These are phyloP conservation scores for Neobulgaria alba DNA, from an alignment of 2,329 filamentous ascomycete genomes.

Conservation along the genomic window DNA sequence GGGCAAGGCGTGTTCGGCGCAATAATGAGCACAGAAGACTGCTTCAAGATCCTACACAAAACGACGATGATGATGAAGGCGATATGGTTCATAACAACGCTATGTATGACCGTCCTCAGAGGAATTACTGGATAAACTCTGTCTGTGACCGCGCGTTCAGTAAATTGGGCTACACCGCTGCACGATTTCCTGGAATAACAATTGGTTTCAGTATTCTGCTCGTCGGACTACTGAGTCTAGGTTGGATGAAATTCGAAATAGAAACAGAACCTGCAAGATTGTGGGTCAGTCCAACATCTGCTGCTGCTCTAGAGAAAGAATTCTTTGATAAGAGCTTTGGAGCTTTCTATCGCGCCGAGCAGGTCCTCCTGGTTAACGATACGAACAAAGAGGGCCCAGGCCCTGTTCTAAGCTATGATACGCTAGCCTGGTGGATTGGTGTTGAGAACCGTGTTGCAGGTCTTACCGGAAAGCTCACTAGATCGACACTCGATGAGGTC, in stretches of 20 bases:
- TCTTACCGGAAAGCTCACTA: conserved; percentile 61
- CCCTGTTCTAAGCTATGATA: conserved; percentile 82
- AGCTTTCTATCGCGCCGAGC: conserved; percentile 90
- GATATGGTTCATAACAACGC: conserved; percentile 70
- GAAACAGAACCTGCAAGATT: conserved; percentile 84
- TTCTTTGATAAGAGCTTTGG: conserved; percentile 94
- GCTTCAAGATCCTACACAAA: conserved; percentile 73
- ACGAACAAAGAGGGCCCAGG: conserved; percentile 53
- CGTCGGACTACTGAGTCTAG: conserved; percentile 71
- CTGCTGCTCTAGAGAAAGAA: conserved; percentile 82
- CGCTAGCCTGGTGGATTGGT: conserved; percentile 85
- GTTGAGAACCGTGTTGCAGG: conserved; percentile 70
- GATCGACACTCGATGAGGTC: conserved; percentile 67
- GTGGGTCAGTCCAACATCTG: conserved; percentile 93
- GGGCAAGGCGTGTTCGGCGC: conserved; percentile 61
- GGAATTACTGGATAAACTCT: conserved; percentile 75
- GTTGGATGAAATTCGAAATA: conserved; percentile 82
- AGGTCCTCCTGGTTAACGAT: conserved; percentile 90
- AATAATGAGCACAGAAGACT: conserved; percentile 79
- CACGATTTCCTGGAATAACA: conserved; percentile 75
- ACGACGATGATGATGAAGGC: conserved; percentile 90
- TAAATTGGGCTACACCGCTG: conserved; percentile 69
- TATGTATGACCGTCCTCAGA: conserved; percentile 70
- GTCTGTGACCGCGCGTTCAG: conserved; percentile 75
- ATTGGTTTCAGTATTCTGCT: conserved; percentile 68